Evolutionary conservation across 164 flowering plant genomes (phyloP).

Genomic region (Cinnamomum micranthum): DNA sequence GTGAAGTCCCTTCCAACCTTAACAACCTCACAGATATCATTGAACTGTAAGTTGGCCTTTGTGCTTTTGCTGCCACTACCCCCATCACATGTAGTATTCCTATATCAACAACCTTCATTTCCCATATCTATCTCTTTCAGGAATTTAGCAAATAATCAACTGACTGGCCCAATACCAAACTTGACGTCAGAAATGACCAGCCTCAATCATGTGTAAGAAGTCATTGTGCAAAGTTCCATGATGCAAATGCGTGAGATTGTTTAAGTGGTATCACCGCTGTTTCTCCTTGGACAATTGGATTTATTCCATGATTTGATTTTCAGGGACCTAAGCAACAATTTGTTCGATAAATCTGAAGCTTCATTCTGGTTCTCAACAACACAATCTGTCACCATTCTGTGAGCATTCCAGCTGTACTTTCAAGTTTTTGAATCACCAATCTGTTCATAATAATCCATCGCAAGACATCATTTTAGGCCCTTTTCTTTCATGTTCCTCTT

Average conservation of each 20-base stretch:
- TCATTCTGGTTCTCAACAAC: conserved; percentile 82
- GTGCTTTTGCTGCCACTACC: not conserved
- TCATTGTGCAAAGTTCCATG: not conserved
- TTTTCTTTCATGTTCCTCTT: not conserved
- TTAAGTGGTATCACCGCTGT: not conserved
- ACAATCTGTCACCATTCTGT: conserved; percentile 78
- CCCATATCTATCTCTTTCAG: conserved; percentile 30
- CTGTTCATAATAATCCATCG: too few species aligned
- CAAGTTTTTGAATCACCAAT: too few species aligned
- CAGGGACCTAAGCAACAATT: conserved; percentile 94
- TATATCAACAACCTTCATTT: not conserved
- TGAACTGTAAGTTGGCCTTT: conserved; percentile 55
- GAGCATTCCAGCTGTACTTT: conserved; percentile 19
- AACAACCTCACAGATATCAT: conserved; percentile 52
- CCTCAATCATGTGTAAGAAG: conserved; percentile 75
- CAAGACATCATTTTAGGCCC: too few species aligned
- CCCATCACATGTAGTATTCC: not conserved
- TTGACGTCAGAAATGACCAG: conserved; percentile 48
- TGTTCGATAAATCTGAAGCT: conserved; percentile 49
- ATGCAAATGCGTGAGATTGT: not conserved
- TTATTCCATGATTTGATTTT: not conserved
- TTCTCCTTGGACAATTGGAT: too few species aligned
- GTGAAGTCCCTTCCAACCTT: conserved; percentile 55
- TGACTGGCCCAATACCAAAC: conserved; percentile 64
- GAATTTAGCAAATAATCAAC: conserved; percentile 61